Base-by-base conservation (phyloP, 2,329 filamentous ascomycete species). In the Acrocalymma vagum region DNA sequence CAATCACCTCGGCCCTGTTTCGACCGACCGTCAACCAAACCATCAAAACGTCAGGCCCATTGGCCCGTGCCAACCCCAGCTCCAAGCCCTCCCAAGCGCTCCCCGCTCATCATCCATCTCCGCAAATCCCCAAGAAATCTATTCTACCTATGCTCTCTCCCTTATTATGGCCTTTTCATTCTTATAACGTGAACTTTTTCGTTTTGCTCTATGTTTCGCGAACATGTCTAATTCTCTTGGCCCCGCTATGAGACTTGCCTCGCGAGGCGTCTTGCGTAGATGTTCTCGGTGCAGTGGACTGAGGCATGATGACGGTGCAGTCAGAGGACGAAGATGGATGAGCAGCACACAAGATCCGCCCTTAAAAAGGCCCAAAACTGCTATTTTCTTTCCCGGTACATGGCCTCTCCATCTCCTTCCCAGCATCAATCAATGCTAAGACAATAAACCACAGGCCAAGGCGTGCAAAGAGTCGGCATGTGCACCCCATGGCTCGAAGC, bases 381-480 rank as follows among this genome's bases (percentile, higher is more conserved):
- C 67, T 22, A 61, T 71, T 5, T 71, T 71, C 55, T 71, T 71
- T 22, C 67, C 67, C 36, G 67, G 67, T 67, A 64, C 15, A 29
- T 18, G 15, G 6, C 16, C 26, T 18, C 34, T 18, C 32, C 29
- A 24, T 38, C 15, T 29, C 25, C 24, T 33, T 30, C 20, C 21
- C 11, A 4, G n/a, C 28, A 14, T 3, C 11, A 20, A 3, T 4
- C 4, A 24, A 14, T 24, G 10, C 4, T 6, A 6, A 26, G 46
- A 32, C 58, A 18, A 60, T 25, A 22, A 21, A 9, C 21, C 24
- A 7, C 61, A 92, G 90, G 90, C 58, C 90, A 95, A 73, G 90
- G 90, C 55, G 90, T 95, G 13, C 90, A 95, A 68, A 86, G 88
- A 63, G 87, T 95, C 35, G 90, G 89, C 70, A 95, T 95, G 90